Evolutionary conservation across 352 stramenopile species (phyloP).

Genomic region (Aphanomyces cochlioides): DNA sequence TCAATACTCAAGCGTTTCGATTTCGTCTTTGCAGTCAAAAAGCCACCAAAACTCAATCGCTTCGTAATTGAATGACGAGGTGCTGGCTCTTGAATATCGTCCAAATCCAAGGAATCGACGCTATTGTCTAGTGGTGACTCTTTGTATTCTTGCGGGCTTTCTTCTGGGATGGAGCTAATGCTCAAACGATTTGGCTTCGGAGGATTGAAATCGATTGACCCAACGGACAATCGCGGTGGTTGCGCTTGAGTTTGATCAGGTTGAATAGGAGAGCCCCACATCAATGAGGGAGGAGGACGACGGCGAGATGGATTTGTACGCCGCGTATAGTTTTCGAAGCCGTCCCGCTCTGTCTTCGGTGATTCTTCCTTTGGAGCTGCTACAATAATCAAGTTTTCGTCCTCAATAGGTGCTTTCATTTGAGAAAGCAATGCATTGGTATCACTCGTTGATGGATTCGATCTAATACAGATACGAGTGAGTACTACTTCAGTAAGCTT

Average conservation of each 20-base stretch:
- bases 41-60: slow-evolving; percentile 13
- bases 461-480: not conserved
- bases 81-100: not conserved
- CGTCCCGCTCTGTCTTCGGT: not conserved
- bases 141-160: not conserved
- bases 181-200: not conserved
- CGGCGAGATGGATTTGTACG: not conserved
- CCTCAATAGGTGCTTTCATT: slow-evolving; percentile 13
- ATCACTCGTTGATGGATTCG: not conserved
- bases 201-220: slow-evolving; percentile 4
- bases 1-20: not conserved
- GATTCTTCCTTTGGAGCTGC: not conserved
- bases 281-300: slow-evolving; percentile 6
- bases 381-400: slow-evolving; percentile 4
- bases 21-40: not conserved
- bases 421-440: slow-evolving; percentile 9
- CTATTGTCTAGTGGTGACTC: not conserved
- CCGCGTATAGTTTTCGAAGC: slow-evolving; percentile 12
- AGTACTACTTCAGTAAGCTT: not conserved
- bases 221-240: not conserved
- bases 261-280: slow-evolving; percentile 17
- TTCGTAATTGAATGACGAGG: not conserved
- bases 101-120: slow-evolving; percentile 10
- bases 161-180: slow-evolving; percentile 11
- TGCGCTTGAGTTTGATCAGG: not conserved